Percentiles rank a stretch among this genome's conserved stretches.
phyloP scores from a whole-genome alignment of 2,329 filamentous ascomycete species.

The Orbilia quercus region DNA sequence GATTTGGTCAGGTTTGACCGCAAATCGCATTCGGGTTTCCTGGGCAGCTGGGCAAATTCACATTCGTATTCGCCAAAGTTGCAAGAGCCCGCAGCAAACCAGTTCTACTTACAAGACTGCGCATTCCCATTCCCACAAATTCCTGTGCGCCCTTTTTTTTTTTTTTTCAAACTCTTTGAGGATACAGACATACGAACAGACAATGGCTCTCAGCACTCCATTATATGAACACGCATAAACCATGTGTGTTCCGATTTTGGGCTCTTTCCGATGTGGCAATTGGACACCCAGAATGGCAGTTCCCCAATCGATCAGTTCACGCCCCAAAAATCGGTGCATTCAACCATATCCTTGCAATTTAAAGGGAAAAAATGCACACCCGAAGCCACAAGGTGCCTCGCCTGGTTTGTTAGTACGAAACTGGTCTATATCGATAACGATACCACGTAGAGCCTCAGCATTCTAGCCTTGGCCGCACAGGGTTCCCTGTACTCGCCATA shows the following conservation, averaged over 20 bases:
- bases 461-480: conserved; percentile 5
- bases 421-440: conserved; percentile 50
- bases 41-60: not conserved
- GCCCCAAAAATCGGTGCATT: too few relatives aligned
- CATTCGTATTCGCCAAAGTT: conserved; percentile 4
- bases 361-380: conserved; percentile 2
- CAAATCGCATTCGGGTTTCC: conserved; percentile 11
- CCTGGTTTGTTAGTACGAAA: not conserved
- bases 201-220: not conserved
- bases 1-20: not conserved
- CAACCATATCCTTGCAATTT: conserved; percentile 12
- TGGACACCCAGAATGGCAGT: conserved; percentile 1
- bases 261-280: not conserved
- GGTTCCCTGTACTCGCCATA: conserved; percentile 4
- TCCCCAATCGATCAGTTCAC: not conserved
- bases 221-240: not conserved
- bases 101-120: too few relatives aligned
- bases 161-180: too few relatives aligned
- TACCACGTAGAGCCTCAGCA: conserved; percentile 42
- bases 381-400: conserved; percentile 4
- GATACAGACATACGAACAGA: too few relatives aligned
- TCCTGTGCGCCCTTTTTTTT: too few relatives aligned
- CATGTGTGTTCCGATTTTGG: conserved; percentile 1
- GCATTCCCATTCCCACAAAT: too few relatives aligned
- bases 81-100: too few relatives aligned